Base-by-base conservation (phyloP, 2,329 filamentous ascomycete species). In the Verticillium longisporum region DNA sequence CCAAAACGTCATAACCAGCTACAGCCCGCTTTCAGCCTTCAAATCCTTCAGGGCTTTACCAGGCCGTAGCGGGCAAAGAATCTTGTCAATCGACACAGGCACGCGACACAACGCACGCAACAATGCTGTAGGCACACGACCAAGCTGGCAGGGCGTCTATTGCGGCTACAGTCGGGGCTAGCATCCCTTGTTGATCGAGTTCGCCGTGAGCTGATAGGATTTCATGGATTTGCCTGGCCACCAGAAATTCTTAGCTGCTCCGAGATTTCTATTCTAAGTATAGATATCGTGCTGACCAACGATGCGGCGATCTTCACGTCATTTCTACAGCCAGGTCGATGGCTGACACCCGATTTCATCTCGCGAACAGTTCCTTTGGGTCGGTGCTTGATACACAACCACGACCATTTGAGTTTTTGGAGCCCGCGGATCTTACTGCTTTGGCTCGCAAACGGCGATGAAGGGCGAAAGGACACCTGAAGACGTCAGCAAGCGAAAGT, bases 391-490 rank as follows among this genome's bases (percentile, higher is more conserved):
- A 26, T 26, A 26, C 4, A 26, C 26, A 26, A 26, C 26, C 4
- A 26, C 4, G 26, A 26, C 3, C 3, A 3, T 2, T 26, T 4
- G 26, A 26, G 26, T 26, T 26, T 26, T 26, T 26, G 26, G 26
- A 26, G 26, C 26, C 26, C 26, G 26, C 26, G 1, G 1, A 4
- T 7, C 11, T 62, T 26, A 62, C 15, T n/a, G 15, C 7, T 37
- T 56, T 1, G 64, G 62, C 21, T 68, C 64, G 18, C 67, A 68
- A 4, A 68, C 65, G 1, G 65, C 61, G 21, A 68, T 67, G 33
- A 66, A 68, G 6, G 67, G 64, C n/a, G 66, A 64, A 21, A 54
- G 31, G 6, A 66, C 64, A 60, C 67, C 66, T 68, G 4, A 2
- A 7, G 9, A 31, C 13, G 57, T 62, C 4, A 65, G 50, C 38